A percentile compares a stretch with the other conserved stretches of the same genome.
Conservation (phyloP, 352 stramenopile species). For the Globisporangium echinulatum region DNA sequence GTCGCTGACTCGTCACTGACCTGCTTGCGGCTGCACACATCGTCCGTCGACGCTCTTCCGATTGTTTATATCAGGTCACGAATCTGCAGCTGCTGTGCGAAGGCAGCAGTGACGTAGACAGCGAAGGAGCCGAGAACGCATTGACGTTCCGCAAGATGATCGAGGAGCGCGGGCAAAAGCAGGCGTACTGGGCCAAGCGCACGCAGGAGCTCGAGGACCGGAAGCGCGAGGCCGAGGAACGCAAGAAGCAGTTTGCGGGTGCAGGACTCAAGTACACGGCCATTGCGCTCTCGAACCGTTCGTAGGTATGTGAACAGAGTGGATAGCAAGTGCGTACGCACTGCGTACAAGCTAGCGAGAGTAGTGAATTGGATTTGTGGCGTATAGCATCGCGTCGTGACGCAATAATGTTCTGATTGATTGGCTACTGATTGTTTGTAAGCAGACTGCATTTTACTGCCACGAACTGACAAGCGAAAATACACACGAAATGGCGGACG, state of each 20-base stretch:
- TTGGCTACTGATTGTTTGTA: too few species aligned
- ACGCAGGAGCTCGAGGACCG: slow-evolving; percentile 71
- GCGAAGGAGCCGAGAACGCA: slow-evolving; percentile 14
- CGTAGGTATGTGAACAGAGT: slow-evolving; percentile 9
- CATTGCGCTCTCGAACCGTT: slow-evolving; percentile 64
- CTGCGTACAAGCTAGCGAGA: not conserved
- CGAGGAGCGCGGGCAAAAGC: slow-evolving; percentile 69
- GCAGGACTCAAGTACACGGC: slow-evolving; percentile 81
- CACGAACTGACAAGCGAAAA: too few species aligned
- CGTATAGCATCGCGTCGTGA: not conserved
- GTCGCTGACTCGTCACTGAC: not conserved
- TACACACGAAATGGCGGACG: not conserved
- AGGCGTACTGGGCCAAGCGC: slow-evolving; percentile 72
- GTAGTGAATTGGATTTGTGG: not conserved
- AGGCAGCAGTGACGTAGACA: slow-evolving; percentile 29
- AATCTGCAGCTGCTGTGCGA: slow-evolving; percentile 73
- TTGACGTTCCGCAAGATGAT: slow-evolving; percentile 66
- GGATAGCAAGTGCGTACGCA: not conserved
- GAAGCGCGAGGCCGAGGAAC: slow-evolving; percentile 66
- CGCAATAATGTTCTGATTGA: too few species aligned
- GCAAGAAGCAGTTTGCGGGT: slow-evolving; percentile 69
- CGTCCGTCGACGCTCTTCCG: not conserved
- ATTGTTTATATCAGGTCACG: slow-evolving; percentile 30
- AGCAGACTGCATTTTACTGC: too few species aligned
- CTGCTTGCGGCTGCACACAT: not conserved